A percentile compares a stretch with the other conserved stretches of the same genome.
phyloP scores from a whole-genome alignment of 768 basidiomycete genomes.

The Auricularia auricula-judae region DNA sequence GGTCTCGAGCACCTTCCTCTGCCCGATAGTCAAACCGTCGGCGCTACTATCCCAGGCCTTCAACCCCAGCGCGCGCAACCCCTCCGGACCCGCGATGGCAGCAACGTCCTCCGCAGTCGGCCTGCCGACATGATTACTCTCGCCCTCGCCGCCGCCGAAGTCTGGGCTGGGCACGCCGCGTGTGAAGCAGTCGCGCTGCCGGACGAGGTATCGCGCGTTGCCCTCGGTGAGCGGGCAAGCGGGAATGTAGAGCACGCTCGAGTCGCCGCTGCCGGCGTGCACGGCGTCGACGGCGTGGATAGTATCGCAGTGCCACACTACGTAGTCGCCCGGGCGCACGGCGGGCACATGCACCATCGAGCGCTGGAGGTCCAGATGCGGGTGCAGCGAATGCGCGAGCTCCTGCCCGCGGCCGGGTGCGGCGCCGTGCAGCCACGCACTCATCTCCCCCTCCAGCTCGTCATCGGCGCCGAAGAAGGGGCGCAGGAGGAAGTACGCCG shows the following conservation, averaged over 20 bases:
- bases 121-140: slow-evolving; percentile 26
- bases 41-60: background rate
- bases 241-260: slow-evolving; percentile 66
- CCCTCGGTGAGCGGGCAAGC: slow-evolving; percentile 54
- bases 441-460: slow-evolving; percentile 38
- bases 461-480: slow-evolving; percentile 60
- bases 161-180: slow-evolving; percentile 57
- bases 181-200: slow-evolving; percentile 53
- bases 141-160: slow-evolving; percentile 43
- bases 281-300: slow-evolving; percentile 15
- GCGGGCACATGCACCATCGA: slow-evolving; percentile 49
- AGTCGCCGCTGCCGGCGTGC: slow-evolving; percentile 11
- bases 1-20: no score
- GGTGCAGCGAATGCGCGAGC: slow-evolving; percentile 43
- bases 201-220: slow-evolving; percentile 48
- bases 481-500: slow-evolving; percentile 51
- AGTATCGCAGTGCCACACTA: slow-evolving; percentile 29
- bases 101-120: slow-evolving; percentile 29
- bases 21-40: no score
- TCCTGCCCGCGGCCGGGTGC: slow-evolving; percentile 45
- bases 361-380: slow-evolving; percentile 43
- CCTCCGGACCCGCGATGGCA: background rate
- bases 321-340: slow-evolving; percentile 55
- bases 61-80: background rate
- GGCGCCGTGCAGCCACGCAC: slow-evolving; percentile 43